These are phyloP conservation scores for Nakazawaea pomicola DNA, from an alignment of 805 yeast genomes.

Conservation along the genomic window DNA sequence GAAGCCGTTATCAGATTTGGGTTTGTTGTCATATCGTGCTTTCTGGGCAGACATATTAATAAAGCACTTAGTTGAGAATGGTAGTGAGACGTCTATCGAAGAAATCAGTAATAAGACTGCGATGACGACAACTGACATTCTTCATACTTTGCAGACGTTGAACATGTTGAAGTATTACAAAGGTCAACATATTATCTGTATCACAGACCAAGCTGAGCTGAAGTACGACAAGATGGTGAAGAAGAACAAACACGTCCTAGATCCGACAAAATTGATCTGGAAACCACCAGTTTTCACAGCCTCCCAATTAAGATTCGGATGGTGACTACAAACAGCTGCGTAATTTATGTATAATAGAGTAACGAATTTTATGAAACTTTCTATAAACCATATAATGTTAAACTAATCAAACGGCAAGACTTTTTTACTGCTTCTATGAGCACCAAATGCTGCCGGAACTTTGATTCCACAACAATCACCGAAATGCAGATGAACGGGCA, in stretches of 20 bases:
- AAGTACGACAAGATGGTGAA: slow-evolving; percentile 64
- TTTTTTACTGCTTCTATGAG: slow-evolving; percentile 34
- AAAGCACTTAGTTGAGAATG: slow-evolving; percentile 60
- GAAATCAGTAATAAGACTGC: slow-evolving; percentile 83
- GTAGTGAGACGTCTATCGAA: slow-evolving; percentile 65
- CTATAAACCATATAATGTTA: too few relatives aligned
- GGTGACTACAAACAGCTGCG: too few relatives aligned
- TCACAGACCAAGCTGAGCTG: slow-evolving; percentile 77
- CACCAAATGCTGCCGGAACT: slow-evolving; percentile 94
- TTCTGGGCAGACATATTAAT: slow-evolving; percentile 93
- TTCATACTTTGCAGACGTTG: slow-evolving; percentile 88
- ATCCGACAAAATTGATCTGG: slow-evolving; percentile 74
- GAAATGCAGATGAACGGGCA: slow-evolving; percentile 54
- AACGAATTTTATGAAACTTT: too few relatives aligned
- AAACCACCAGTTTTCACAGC: slow-evolving; percentile 95
- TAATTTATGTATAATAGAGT: too few relatives aligned
- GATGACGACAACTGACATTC: slow-evolving; percentile 94
- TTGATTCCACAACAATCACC: slow-evolving; percentile 98
- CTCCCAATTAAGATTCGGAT: slow-evolving; percentile 91
- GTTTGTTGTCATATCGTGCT: slow-evolving; percentile 88
- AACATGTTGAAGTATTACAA: slow-evolving; percentile 88
- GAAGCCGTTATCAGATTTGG: slow-evolving; percentile 93
- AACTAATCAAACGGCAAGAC: slow-evolving; percentile 65
- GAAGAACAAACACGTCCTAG: slow-evolving; percentile 70
- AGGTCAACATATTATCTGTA: slow-evolving; percentile 87